Base-by-base conservation (phyloP, 2,329 filamentous ascomycete genomes). In the Fusarium mundagurra region DNA sequence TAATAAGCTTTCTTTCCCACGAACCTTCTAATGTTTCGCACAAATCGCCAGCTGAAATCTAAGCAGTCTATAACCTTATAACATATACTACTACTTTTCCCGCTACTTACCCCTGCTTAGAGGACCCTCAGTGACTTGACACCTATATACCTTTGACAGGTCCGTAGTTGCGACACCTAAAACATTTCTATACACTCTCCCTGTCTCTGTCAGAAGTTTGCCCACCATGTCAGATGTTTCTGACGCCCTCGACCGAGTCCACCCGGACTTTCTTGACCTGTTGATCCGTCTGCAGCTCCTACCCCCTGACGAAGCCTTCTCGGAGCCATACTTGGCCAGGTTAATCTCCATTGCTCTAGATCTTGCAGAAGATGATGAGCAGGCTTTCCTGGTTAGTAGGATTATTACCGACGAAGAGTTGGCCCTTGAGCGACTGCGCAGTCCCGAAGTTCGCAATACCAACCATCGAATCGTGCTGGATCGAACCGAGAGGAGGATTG, bases 361-460 rank as follows among this genome's bases (percentile, higher is more conserved):
- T 43, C 67, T 77, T 16, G 65, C 71, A 8, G 71, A 78, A 3
- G 55, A 64, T 1, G 33, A 44, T 2, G 72, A 77, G 20, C 78
- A 80, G 22, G 39, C 64, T 22, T 53, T 67, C 14, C 36, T 79
- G 10, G 41, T 78, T 13, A 69, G 67, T 5, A 73, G 76, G 14
- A 70, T 79, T 16, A 67, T 79, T 34, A 27, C 75, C 1, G 75
- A 79, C n/a, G 71, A 77, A 6, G 78, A 79, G 17, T 17, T 61
- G 5, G 75, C 75, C 4, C 36, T 57, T 12, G 51, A 71, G 24
- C 67, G 72, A 22, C 55, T 80, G 14, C 53, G 62, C 12, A 60
- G 59, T 24, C 59, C 62, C 0, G 65, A 76, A 16, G 64, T 79
- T 13, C 71, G 50, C 38, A 34, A 77, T 24, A 45, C 71, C 10